Base-by-base conservation (phyloP, 1,139 yeast species). In the Dujonia santamariae region DNA sequence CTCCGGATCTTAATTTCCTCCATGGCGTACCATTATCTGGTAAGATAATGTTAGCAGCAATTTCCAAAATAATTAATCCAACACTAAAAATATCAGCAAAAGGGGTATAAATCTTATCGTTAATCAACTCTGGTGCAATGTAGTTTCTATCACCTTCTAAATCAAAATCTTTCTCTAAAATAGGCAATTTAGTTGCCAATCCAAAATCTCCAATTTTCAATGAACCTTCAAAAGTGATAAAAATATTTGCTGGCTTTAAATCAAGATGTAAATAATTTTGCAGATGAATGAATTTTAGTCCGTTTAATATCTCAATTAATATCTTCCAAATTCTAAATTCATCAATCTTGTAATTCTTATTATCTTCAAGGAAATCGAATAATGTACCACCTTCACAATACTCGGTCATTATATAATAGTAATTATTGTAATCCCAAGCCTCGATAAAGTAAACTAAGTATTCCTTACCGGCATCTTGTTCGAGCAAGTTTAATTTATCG, bases 281-380 rank as follows among this genome's bases (percentile, higher is more conserved):
- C 53, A 72, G 75, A 53, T 92, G 99, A 38, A 92, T 83, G 53
- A 80, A 88, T 45, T 78, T 74, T 41, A 92, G 63, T 0, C 97
- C 99, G 49, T 72, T 72, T 28, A 86, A 59, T 12, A 88, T 68
- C 54, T 92, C 97, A 36, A 84, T 82, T 43, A 90, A 63, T 27
- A 94, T 90, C 61, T 92, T 92, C 99, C 99, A 92, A 28, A 90
- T 90, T 45, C 99, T 75, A 81, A 96, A 92, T 55, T 92, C 98
- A 55, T 92, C 99, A n/a, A 85, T 67, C 43, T 84, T 80, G 38
- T 94, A 94, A 45, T 66, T 67, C 37, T 62, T 63, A 53, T 82
- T 81, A 45, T 86, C 95, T 28, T 80, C 75, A 34, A 92, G 60
- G 53, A 92, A 92, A 37, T 78, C 75, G 52, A 81, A 95, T 34